Base-by-base conservation (phyloP, 169 alveolate genomes). In the Plasmodium gonderi region DNA sequence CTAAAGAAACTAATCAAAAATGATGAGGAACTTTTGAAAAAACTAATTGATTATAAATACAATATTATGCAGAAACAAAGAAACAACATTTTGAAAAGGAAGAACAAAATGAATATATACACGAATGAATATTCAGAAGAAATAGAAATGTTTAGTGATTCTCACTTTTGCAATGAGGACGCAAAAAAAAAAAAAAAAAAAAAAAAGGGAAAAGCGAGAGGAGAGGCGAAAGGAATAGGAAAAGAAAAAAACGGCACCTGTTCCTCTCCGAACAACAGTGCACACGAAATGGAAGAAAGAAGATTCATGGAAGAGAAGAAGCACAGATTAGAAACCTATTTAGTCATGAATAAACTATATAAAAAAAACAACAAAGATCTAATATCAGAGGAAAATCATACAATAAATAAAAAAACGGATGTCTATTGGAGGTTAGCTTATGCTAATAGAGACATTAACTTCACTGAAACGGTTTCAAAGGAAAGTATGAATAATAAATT, bases 381-480 rank as follows among this genome's bases (percentile, higher is more conserved):
- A 1, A 87, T 87, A 26, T 29, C 90, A 12, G 82, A 51, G 31
- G 89, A 75, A 17, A 23, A 76, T 79, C 93, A 87, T 36, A 87
- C 93, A 1, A 87, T 87, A 7, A 51, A 51, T 76, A 87, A 87
- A 42, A 54, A 64, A 23, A 87, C 93, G 20, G 90, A 87, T 12
- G 87, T 87, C 5, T 87, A 54, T 31, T 87, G 93, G 93, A n/a
- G 89, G 8, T 76, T 87, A 45, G 93, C 89, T 8, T 87, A 23
- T 76, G 75, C 93, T 11, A 87, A 42, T 29, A 75, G 93, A 76
- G 54, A 74, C 38, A 54, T 75, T 0, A 33, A 75, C 45, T 20
- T 87, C 11, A 65, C 44, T 9, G 93, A 76, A 6, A 76, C 26
- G 20, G 44, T 87, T 29, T 42, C 90, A 26, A 40, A 76, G 5